Evolutionary conservation across 257 asterid genomes (phyloP).

Genomic region (Nemophila menziesii): DNA sequence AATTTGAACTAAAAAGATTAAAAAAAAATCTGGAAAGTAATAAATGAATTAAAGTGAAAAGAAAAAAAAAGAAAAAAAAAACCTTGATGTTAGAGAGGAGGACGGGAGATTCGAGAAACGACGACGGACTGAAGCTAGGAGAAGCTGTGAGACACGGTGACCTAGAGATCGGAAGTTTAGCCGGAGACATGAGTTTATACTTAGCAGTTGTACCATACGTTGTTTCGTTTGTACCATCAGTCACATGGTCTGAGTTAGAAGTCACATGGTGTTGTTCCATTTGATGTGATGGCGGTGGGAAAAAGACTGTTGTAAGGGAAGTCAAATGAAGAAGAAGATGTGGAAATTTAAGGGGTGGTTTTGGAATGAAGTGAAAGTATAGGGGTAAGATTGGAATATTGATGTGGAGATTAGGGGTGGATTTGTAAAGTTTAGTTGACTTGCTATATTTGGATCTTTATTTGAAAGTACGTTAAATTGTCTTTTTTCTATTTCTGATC

Average conservation of each 20-base stretch:
- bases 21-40: neutral
- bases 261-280: neutral
- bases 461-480: too few relatives aligned
- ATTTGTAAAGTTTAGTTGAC: neutral
- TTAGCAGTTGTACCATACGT: constrained; percentile 22
- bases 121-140: constrained; percentile 90
- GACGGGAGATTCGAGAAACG: constrained; percentile 92
- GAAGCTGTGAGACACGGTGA: constrained; percentile 74
- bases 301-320: neutral
- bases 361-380: neutral
- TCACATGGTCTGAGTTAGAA: neutral
- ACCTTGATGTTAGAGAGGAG: constrained; percentile 92
- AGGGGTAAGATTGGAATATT: neutral
- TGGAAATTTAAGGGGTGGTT: neutral
- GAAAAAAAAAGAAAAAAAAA: neutral
- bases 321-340: neutral
- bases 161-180: constrained; percentile 97
- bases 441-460: neutral
- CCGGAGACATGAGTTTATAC: constrained; percentile 88
- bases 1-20: neutral
- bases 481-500: too few relatives aligned
- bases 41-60: neutral
- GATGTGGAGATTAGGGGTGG: neutral
- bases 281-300: neutral
- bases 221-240: neutral